Conservation (phyloP, 352 stramenopile species). For the Globisporangium polare region DNA sequence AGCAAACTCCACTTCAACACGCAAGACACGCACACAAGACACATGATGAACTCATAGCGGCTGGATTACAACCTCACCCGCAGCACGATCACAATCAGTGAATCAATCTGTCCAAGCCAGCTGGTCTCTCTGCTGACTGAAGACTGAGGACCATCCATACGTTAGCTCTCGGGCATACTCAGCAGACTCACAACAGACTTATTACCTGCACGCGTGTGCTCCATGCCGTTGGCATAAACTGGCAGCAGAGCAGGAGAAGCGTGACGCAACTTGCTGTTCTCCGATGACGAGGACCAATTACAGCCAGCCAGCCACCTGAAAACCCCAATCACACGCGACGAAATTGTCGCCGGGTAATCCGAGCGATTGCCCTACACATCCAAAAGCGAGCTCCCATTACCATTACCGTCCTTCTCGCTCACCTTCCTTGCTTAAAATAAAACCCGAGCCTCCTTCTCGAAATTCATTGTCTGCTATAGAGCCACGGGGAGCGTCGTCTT, state of each 20-base stretch:
- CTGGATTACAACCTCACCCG: background rate
- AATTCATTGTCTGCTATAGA: slow-evolving; percentile 1
- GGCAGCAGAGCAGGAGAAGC: background rate
- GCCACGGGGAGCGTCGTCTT: slow-evolving; percentile 18
- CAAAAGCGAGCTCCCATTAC: background rate
- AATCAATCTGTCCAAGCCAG: too few relatives aligned
- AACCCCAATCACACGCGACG: background rate
- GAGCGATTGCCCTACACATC: background rate
- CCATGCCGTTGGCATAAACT: background rate
- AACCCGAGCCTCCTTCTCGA: background rate
- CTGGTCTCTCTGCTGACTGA: background rate
- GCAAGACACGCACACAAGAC: background rate
- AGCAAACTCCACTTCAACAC: background rate
- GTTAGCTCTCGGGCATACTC: too few relatives aligned
- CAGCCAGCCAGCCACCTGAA: background rate
- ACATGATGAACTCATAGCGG: background rate
- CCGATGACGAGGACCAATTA: background rate
- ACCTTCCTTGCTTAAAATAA: background rate
- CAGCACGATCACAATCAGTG: background rate
- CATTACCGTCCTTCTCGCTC: background rate
- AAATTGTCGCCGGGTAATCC: background rate
- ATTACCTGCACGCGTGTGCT: too few relatives aligned
- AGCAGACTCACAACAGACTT: too few relatives aligned
- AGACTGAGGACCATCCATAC: background rate
- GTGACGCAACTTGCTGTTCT: background rate